A percentile compares a stretch with the other conserved stretches of the same genome.
These are phyloP conservation scores for Flaveria linearis DNA, from an alignment of 129 eudicot genomes.

Conservation along the genomic window DNA sequence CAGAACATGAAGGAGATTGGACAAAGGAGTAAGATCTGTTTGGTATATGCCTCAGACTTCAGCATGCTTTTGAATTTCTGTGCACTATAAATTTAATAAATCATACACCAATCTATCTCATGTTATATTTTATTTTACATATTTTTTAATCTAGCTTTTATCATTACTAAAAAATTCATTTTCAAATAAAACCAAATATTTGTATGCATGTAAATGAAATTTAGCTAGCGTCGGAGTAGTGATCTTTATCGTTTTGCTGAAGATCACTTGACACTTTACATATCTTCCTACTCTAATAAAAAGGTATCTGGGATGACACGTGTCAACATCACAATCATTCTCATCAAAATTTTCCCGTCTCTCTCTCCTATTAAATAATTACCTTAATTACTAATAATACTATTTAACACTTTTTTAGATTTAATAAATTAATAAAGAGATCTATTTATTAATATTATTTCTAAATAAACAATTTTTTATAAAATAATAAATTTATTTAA, in stretches of 20 bases:
- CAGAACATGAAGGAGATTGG: conserved; percentile 65
- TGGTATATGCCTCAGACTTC: conserved; percentile 49
- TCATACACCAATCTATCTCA: conserved; percentile 11
- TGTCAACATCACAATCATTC: too few species aligned
- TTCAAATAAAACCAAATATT: not conserved
- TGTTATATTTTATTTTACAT: not conserved
- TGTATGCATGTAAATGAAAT: not conserved
- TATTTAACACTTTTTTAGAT: too few species aligned
- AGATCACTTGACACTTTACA: too few species aligned
- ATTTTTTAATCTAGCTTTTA: not conserved
- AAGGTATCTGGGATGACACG: too few species aligned
- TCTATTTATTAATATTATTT: too few species aligned
- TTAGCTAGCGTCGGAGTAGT: not conserved
- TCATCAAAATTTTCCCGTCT: too few species aligned
- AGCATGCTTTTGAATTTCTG: conserved; percentile 31
- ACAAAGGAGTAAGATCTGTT: conserved; percentile 68
- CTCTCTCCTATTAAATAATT: too few species aligned
- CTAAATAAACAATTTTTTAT: too few species aligned
- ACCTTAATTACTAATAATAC: too few species aligned
- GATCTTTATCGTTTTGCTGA: not conserved
- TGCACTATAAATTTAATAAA: conserved; percentile 10
- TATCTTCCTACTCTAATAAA: too few species aligned
- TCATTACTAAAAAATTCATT: not conserved
- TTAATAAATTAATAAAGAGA: too few species aligned
- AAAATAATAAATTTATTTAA: too few species aligned